Evolutionary conservation across 768 basidiomycete genomes (phyloP), one percentile per base, ranked within the genome.

Genomic region (Lanmaoa pseudosensibilis): DNA sequence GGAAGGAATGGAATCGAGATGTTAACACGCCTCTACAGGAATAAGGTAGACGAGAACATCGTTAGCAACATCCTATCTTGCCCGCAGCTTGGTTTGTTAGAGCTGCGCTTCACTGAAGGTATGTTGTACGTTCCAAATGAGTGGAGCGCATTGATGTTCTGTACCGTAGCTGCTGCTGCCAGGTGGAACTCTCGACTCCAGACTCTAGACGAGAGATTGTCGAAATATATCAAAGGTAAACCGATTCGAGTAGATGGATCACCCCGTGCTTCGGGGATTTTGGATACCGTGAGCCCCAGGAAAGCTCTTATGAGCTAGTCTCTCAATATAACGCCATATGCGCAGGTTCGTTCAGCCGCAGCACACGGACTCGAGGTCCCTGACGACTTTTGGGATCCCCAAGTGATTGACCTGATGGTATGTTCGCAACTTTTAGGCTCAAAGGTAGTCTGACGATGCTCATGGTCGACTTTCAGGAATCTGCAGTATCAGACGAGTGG

Each of bases 401-500:
- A 69, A 16, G 76, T 87, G 7, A 70, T 86, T 5, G 80, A 83
- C 60, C 62, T 80, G 41, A 83, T 92, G 32, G 89, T 87, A 62
- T 37, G 75, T 73, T 18, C 30, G 16, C 19, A 34, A 13, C 1
- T 41, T 19, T 12, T 18, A 16, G 25, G 16, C 16, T 46, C 25
- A 21, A 19, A 3, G 25, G 36, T 27, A 37, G 1, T 30, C 5
- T 36, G 39, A 11, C 19, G 23, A 47, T 13, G 46, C 45, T 54
- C 36, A 45, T 18, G 19, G 21, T 45, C 21, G 13, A 34, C 36
- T 25, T 37, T 52, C 43, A 89, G 86, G 87, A 93, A 73, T 76
- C 77, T 52, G 90, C 88, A 19, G 84, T 90, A 4, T 82, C 87
- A 25, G 80, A 79, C 46, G 90, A 94, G 69, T 92, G 90, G 90